These are phyloP conservation scores for Aspergillus candidus DNA, from an alignment of 2,329 filamentous ascomycete genomes.

Conservation along the genomic window DNA sequence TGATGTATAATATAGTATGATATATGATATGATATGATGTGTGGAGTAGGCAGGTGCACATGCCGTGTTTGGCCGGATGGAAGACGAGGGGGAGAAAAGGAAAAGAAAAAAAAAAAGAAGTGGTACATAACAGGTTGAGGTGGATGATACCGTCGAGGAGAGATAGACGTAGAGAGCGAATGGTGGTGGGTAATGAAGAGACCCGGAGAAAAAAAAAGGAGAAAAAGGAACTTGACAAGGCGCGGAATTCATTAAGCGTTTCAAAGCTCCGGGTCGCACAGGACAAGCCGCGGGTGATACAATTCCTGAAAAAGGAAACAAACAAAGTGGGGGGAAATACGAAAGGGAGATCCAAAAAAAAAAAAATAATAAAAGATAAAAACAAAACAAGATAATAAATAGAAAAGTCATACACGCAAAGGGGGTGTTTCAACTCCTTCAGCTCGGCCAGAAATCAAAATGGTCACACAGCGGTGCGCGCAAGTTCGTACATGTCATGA, in stretches of 20 bases:
- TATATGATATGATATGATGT: too few relatives aligned
- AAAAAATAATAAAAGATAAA: too few relatives aligned
- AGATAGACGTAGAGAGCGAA: too few relatives aligned
- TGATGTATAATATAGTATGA: background rate
- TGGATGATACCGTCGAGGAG: too few relatives aligned
- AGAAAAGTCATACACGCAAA: slow-evolving; percentile 19
- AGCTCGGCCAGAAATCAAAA: slow-evolving; percentile 21
- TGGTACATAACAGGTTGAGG: too few relatives aligned
- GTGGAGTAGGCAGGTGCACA: too few relatives aligned
- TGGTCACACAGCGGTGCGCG: slow-evolving; percentile 26
- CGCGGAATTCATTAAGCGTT: slow-evolving; percentile 9
- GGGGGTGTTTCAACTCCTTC: slow-evolving; percentile 20
- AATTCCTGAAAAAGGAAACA: slow-evolving; percentile 15
- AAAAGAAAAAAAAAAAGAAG: too few relatives aligned
- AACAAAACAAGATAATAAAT: background rate
- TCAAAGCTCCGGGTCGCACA: slow-evolving; percentile 4
- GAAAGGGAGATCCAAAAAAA: too few relatives aligned
- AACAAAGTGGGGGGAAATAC: slow-evolving; percentile 12
- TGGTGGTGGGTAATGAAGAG: too few relatives aligned
- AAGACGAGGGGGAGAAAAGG: too few relatives aligned
- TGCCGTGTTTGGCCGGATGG: too few relatives aligned
- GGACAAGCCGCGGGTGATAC: slow-evolving; percentile 7
- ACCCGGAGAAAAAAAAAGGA: background rate
- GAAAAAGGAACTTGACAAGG: slow-evolving; percentile 2
- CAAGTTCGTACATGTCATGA: slow-evolving; percentile 36